These are phyloP conservation scores for Alternaria brassicicola DNA, from an alignment of 2,329 filamentous ascomycete genomes.

Conservation along the genomic window DNA sequence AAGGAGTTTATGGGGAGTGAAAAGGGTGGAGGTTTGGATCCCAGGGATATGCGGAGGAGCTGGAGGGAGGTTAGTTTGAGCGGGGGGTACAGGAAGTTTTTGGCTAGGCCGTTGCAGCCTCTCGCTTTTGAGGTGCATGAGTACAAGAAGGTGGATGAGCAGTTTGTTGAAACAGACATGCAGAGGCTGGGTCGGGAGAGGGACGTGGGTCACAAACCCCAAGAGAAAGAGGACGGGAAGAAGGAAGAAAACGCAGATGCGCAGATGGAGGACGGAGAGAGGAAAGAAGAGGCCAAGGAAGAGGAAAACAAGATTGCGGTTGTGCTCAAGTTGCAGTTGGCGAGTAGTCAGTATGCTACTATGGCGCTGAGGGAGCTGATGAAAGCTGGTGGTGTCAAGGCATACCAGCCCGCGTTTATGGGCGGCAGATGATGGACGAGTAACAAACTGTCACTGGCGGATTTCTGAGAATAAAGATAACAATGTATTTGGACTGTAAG, in stretches of 20 bases:
- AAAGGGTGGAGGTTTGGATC: slow-evolving; percentile 78
- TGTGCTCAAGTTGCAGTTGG: slow-evolving; percentile 75
- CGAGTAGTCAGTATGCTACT: slow-evolving; percentile 81
- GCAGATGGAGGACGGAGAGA: slow-evolving; percentile 33
- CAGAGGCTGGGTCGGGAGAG: slow-evolving; percentile 64
- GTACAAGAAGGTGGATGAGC: slow-evolving; percentile 75
- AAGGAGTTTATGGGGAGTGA: slow-evolving; percentile 81
- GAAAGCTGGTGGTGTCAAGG: slow-evolving; percentile 66
- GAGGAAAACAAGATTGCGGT: slow-evolving; percentile 65
- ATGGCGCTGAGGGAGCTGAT: slow-evolving; percentile 82
- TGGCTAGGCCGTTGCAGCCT: slow-evolving; percentile 70
- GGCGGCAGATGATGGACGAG: slow-evolving; percentile 47
- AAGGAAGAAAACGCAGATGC: slow-evolving; percentile 14
- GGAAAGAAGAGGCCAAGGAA: slow-evolving; percentile 15
- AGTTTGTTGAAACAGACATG: slow-evolving; percentile 87
- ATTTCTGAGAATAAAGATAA: background rate
- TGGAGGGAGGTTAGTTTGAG: slow-evolving; percentile 89
- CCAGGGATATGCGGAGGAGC: slow-evolving; percentile 81
- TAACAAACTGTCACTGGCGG: too few relatives aligned
- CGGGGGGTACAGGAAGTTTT: slow-evolving; percentile 84
- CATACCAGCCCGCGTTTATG: slow-evolving; percentile 68
- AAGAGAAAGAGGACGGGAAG: slow-evolving; percentile 26
- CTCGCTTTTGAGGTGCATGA: slow-evolving; percentile 71
- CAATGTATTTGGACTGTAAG: background rate
- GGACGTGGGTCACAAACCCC: slow-evolving; percentile 51